A percentile compares a stretch with the other conserved stretches of the same genome.
Conservation (phyloP, 495 filamentous ascomycete species). For the Annulohypoxylon stygium region DNA sequence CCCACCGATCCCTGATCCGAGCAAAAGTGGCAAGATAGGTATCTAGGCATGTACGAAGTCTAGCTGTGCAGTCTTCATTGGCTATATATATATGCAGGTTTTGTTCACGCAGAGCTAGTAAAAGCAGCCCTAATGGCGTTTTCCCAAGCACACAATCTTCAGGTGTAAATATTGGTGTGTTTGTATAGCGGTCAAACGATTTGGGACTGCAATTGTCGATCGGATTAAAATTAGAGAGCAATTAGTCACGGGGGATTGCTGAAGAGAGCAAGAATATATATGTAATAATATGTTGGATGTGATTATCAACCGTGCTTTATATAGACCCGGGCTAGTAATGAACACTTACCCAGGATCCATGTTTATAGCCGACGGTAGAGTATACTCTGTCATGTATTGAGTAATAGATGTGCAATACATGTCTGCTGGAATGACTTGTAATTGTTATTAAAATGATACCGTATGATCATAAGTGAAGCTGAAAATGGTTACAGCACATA, state of each 20-base stretch:
- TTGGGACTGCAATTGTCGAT: no score
- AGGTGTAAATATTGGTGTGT: neutral
- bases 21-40: neutral
- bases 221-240: no score
- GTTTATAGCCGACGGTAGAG: neutral
- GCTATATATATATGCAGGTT: neutral
- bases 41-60: neutral
- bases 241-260: neutral
- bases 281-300: neutral
- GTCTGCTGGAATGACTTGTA: neutral
- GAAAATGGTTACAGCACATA: conserved; percentile 1
- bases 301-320: no score
- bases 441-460: neutral
- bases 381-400: neutral
- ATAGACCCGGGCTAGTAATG: neutral
- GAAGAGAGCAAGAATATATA: neutral
- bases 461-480: neutral
- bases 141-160: no score
- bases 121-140: neutral
- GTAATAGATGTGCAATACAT: conserved; percentile 1
- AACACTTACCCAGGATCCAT: neutral
- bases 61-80: neutral
- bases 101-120: neutral
- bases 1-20: neutral
- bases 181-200: no score